Conservation (phyloP, 306 rosid species). For the Urtica urens region DNA sequence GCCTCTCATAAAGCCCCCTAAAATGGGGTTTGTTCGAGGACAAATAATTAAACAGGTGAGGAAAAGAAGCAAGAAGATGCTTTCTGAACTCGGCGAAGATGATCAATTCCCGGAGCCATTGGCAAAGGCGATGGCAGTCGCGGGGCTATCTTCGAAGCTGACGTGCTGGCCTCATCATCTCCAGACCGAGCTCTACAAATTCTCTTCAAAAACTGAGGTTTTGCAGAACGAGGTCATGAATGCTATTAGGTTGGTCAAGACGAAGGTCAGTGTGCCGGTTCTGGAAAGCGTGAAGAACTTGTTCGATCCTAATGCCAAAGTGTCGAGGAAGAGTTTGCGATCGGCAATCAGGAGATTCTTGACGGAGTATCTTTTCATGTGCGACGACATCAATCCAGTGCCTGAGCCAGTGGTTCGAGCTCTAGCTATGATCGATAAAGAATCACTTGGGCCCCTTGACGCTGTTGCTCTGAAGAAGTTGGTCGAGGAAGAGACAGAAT, state of each 20-base stretch:
- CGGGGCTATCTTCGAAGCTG: conserved; percentile 51
- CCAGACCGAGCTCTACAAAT: conserved; percentile 31
- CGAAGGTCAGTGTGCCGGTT: conserved; percentile 22
- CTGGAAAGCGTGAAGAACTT: conserved; percentile 44
- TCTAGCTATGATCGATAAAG: conserved; percentile 35
- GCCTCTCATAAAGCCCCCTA: conserved; percentile 42
- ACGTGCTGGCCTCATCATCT: conserved; percentile 30
- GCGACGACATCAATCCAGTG: conserved; percentile 52
- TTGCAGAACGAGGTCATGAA: conserved; percentile 58
- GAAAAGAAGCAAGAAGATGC: conserved; percentile 32
- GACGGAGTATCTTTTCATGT: conserved; percentile 54
- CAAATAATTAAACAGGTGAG: conserved; percentile 29
- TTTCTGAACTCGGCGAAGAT: conserved; percentile 32
- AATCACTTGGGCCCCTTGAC: conserved; percentile 16
- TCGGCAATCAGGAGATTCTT: conserved; percentile 36
- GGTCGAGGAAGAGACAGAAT: conserved; percentile 52
- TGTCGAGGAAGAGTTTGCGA: conserved; percentile 35
- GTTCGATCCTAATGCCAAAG: conserved; percentile 41
- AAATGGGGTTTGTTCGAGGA: conserved; percentile 33
- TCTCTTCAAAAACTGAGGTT: conserved; percentile 45
- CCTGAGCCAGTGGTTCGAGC: conserved; percentile 43
- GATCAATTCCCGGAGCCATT: conserved; percentile 49
- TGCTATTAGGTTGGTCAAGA: conserved; percentile 50
- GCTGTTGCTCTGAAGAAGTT: conserved; percentile 21
- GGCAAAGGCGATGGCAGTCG: conserved; percentile 76